Conservation (phyloP, 805 yeast genomes). For the Candida boidinii region DNA sequence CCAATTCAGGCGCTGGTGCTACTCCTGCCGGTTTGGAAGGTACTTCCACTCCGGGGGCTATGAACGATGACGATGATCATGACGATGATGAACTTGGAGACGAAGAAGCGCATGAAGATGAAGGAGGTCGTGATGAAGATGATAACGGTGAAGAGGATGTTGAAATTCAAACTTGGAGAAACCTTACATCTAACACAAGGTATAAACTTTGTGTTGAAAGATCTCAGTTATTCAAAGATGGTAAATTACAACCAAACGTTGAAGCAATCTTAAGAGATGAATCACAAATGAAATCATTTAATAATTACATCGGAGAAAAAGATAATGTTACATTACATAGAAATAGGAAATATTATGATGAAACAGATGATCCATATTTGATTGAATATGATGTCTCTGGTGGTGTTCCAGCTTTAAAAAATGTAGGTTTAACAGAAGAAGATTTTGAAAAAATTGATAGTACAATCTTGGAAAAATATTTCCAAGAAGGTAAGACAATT, state of each 20-base stretch:
- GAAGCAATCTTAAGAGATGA: conserved; percentile 64
- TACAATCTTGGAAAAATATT: conserved; percentile 29
- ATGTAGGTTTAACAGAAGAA: conserved; percentile 43
- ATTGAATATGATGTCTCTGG: conserved; percentile 82
- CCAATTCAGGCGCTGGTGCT: no score
- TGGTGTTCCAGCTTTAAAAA: conserved; percentile 61
- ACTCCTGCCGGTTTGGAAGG: no score
- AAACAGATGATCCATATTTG: conserved; percentile 53
- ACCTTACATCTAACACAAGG: conserved; percentile 69
- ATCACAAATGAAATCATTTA: conserved; percentile 56
- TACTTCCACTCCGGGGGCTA: no score
- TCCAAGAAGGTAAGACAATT: conserved; percentile 17
- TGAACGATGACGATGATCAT: conserved; percentile 23
- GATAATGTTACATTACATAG: conserved; percentile 23
- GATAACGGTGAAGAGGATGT: conserved; percentile 60
- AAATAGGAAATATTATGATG: conserved; percentile 32
- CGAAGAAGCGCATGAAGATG: conserved; percentile 13
- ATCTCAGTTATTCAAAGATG: conserved; percentile 53
- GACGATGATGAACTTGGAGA: conserved; percentile 11
- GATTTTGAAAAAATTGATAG: conserved; percentile 37
- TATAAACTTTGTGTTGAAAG: conserved; percentile 68
- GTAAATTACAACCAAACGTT: conserved; percentile 53
- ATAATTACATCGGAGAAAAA: conserved; percentile 33
- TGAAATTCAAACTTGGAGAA: conserved; percentile 78
- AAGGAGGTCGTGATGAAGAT: conserved; percentile 32